Conservation (phyloP, 768 basidiomycete species). For the Agrocybe praecox region DNA sequence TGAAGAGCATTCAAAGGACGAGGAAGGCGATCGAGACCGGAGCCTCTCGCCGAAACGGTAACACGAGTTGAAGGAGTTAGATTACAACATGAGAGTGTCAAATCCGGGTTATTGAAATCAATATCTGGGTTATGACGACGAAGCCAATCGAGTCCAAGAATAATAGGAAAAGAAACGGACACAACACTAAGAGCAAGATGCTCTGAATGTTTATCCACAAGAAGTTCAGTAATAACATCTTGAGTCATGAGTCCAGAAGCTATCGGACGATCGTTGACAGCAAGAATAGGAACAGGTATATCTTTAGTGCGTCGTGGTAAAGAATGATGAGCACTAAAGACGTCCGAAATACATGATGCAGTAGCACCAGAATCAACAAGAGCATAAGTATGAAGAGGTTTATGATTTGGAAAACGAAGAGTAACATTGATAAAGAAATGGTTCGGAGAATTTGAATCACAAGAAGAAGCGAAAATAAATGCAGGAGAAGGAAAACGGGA, state of each 20-base stretch:
- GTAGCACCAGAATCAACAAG: slow-evolving; percentile 40
- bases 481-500: slow-evolving; percentile 15
- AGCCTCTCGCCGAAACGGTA: slow-evolving; percentile 14
- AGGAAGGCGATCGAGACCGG: too few relatives aligned
- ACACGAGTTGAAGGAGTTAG: slow-evolving; percentile 18
- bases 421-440: slow-evolving; percentile 32
- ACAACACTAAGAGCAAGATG: slow-evolving; percentile 29
- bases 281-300: slow-evolving; percentile 34
- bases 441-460: slow-evolving; percentile 11
- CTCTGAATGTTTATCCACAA: slow-evolving; percentile 30
- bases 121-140: slow-evolving; percentile 33
- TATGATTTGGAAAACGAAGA: slow-evolving; percentile 30
- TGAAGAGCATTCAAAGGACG: too few relatives aligned
- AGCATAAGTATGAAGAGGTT: slow-evolving; percentile 33
- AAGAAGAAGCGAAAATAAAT: slow-evolving; percentile 20
- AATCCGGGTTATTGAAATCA: slow-evolving; percentile 29
- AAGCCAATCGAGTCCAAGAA: slow-evolving; percentile 41
- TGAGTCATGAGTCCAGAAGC: slow-evolving; percentile 41
- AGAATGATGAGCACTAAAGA: slow-evolving; percentile 32
- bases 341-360: slow-evolving; percentile 36
- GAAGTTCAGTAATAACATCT: slow-evolving; percentile 31
- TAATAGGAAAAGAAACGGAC: slow-evolving; percentile 33
- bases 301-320: slow-evolving; percentile 30
- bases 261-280: slow-evolving; percentile 39
- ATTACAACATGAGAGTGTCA: slow-evolving; percentile 27